A percentile compares a stretch with the other conserved stretches of the same genome.
Conservation (phyloP, 2,329 filamentous ascomycete genomes). For the Monilinia laxa region DNA sequence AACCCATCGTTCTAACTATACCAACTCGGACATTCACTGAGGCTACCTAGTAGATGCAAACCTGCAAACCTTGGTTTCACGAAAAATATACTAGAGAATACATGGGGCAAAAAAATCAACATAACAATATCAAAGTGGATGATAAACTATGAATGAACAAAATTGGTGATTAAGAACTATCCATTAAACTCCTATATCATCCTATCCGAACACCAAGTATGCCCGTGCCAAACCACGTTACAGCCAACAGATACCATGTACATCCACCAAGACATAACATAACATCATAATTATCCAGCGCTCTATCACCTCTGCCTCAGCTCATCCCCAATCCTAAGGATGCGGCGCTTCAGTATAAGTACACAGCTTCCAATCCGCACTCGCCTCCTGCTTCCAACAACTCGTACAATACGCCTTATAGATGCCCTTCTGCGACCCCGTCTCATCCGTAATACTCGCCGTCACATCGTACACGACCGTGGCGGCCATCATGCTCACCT, state of each 20-base stretch:
- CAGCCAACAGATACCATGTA: conserved; percentile 8
- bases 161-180: conserved; percentile 1
- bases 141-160: neutral
- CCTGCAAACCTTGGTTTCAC: neutral
- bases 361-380: conserved; percentile 22
- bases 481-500: conserved; percentile 22
- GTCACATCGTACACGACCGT: conserved; percentile 15
- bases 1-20: neutral
- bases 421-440: neutral
- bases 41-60: neutral
- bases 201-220: conserved; percentile 14
- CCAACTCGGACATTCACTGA: neutral
- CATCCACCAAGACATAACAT: conserved; percentile 13
- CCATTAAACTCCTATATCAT: conserved; percentile 16
- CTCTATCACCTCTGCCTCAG: neutral
- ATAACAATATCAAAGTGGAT: neutral
- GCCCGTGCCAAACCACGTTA: conserved; percentile 10
- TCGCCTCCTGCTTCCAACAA: conserved; percentile 21
- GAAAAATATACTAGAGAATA: neutral
- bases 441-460: conserved; percentile 17
- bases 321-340: neutral
- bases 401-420: conserved; percentile 22
- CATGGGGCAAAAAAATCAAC: neutral
- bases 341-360: conserved; percentile 21
- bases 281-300: conserved; percentile 1